Base-by-base conservation (phyloP, 2,329 filamentous ascomycete genomes). In the Venturia asperata region DNA sequence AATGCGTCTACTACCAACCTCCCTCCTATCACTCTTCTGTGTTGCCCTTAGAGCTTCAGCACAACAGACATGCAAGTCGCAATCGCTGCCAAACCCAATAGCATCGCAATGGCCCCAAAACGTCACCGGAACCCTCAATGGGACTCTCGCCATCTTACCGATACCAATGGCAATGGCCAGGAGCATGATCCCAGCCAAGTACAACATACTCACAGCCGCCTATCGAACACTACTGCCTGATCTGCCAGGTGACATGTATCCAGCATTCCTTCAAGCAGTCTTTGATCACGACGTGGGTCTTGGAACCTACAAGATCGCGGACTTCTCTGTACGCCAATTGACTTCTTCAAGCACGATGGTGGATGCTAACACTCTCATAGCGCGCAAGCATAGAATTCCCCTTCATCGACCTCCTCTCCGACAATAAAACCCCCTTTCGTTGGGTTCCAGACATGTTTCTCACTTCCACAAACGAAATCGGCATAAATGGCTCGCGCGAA, bases 41-140 rank as follows among this genome's bases (percentile, higher is more conserved):
- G 19, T 43, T 47, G 63, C 21, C n/a, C 52, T 65, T 10, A 42
- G 55, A 17, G 34, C 42, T 19, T 30, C 49, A 41, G 52, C 64
- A 55, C 42, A 55, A 37, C 2, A 21, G 34, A 21, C 21, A 9
- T 76, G 74, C 65, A 68, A 69, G 19, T 70, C 70, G 5, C 49
- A 71, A 43, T 72, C 73, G 58, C 71, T 71, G 65, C 76, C 79
- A n/a, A 85, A 85, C 66, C 79, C 80, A 5, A 78, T 84, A 67
- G 77, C 77, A 2, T 71, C 75, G 5, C 65, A 75, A 24, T 83
- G 81, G 66, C 80, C 81, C 1, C 73, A 75, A 39, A 76, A 78
- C 37, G 76, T 80, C 15, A 84, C 81, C 0, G 83, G 82, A 3
- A 80, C 80, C 0, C 71, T 85, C 30, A 85, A 85, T 70, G 80